phyloP scores from a whole-genome alignment of 192 early-diverging fungal genomes.

The Linderina pennispora region DNA sequence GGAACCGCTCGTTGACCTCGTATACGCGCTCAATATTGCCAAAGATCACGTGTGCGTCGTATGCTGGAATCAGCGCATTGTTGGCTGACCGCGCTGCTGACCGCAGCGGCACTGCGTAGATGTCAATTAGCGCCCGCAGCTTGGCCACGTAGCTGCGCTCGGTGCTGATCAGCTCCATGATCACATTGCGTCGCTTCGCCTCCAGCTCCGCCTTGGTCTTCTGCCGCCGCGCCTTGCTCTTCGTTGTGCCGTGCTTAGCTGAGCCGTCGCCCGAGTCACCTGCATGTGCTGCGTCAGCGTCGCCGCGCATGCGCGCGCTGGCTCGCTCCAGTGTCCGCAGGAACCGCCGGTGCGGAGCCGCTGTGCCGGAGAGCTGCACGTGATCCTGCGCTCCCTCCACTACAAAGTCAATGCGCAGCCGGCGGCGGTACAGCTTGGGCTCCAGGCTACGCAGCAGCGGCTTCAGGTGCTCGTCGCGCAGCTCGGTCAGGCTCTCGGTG shows the following conservation, averaged over 20 bases:
- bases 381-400: conserved; percentile 23
- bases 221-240: not conserved
- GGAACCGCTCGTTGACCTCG: conserved; percentile 49
- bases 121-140: conserved; percentile 47
- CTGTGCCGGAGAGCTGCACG: conserved; percentile 14
- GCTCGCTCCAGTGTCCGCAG: conserved; percentile 40
- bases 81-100: conserved; percentile 45
- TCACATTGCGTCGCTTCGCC: conserved; percentile 45
- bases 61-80: conserved; percentile 52
- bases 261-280: conserved; percentile 18
- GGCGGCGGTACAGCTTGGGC: conserved; percentile 42
- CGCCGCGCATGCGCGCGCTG: conserved; percentile 32
- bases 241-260: conserved; percentile 3
- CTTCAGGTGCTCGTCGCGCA: conserved; percentile 46
- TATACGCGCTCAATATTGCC: conserved; percentile 55
- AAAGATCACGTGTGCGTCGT: conserved; percentile 54
- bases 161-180: conserved; percentile 55
- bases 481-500: conserved; percentile 44
- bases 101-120: conserved; percentile 51
- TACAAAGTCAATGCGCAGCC: conserved; percentile 45
- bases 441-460: conserved; percentile 47
- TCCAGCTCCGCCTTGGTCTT: conserved; percentile 41
- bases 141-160: conserved; percentile 59
- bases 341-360: conserved; percentile 39
- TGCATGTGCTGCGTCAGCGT: conserved; percentile 11